Evolutionary conservation across 805 yeast genomes (phyloP), one percentile per base, ranked within the genome.

Genomic region (Yamadazyma phyllophila): DNA sequence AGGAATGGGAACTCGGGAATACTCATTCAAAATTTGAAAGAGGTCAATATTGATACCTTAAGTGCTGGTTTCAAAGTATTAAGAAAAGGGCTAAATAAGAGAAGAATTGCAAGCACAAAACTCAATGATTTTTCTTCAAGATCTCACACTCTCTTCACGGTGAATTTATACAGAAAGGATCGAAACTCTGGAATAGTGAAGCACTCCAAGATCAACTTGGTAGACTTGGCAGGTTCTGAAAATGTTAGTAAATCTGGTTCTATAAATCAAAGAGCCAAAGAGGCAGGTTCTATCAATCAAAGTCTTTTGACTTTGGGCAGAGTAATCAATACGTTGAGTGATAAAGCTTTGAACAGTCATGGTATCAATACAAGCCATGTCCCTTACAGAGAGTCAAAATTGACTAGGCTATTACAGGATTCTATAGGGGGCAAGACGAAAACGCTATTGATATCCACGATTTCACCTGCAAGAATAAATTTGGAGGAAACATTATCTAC

Each of bases 181-280:
- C 33, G 44, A 8, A 46, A 43, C 26, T 44, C 43, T 13, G 43
- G 31, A n/a, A 15, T 44, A 3, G 14, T 51, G 11, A 51, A 45
- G 29, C 49, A 47, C 24, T 83, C 89, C 5, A 88, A 88, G 57
- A 75, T 88, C 60, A 88, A 90, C 59, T 68, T 90, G 16, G 98
- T 92, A 5, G 98, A 92, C 67, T 73, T 92, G 52, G 99, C 98
- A 0, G 98, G 99, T 0, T 87, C 96, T 4, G 99, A 92, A 62
- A 91, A 91, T 60, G 84, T 92, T 44, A 78, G 73, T 51, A 73
- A 89, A 56, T 87, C 96, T 0, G 99, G 99, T 2, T 96, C 97
- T 0, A 74, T 80, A 17, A 82, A 86, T 53, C 85, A 81, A 59
- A 74, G 96, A 36, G 97, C 96, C 0, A 82, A 89, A 53, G 99